These are phyloP conservation scores for Phytophthora foliorum DNA, from an alignment of 352 stramenopile genomes.

Conservation along the genomic window DNA sequence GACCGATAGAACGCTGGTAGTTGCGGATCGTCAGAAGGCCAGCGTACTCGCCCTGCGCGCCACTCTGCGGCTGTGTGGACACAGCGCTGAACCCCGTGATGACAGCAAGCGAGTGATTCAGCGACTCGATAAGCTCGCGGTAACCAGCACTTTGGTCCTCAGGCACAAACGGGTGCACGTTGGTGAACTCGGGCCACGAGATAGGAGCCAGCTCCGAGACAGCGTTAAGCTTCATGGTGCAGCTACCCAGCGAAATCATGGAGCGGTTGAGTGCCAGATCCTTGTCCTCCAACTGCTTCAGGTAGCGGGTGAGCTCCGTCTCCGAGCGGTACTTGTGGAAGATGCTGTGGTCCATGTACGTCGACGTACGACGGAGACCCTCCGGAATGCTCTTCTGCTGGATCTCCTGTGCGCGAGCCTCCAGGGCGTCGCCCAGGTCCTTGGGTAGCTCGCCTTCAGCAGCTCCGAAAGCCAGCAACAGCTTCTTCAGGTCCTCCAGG, in stretches of 20 bases:
- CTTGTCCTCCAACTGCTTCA: constrained; percentile 98
- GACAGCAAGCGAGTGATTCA: constrained; percentile 96
- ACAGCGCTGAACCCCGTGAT: constrained; percentile 99
- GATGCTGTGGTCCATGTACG: constrained; percentile 96
- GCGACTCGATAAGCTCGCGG: constrained; percentile 96
- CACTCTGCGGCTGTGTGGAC: constrained; percentile 98
- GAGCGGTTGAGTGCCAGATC: constrained; percentile 99
- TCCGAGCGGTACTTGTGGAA: constrained; percentile 99
- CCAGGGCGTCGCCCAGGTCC: constrained; percentile 55
- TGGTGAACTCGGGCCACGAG: constrained; percentile 97
- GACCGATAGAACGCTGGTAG: constrained; percentile 93
- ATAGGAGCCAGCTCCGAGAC: constrained; percentile 98
- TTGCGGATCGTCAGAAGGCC: constrained; percentile 97
- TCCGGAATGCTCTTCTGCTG: constrained; percentile 69
- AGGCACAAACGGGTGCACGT: constrained; percentile 99
- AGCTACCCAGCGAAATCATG: constrained; percentile 99
- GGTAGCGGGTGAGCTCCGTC: constrained; percentile 96
- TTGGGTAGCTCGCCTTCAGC: constrained; percentile 49
- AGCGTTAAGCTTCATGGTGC: constrained; percentile 99
- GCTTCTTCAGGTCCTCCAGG: constrained; percentile 87
- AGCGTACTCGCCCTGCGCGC: constrained; percentile 98
- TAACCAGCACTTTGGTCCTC: constrained; percentile 96
- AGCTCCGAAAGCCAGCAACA: constrained; percentile 88
- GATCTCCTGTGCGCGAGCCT: constrained; percentile 60
- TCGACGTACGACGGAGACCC: constrained; percentile 62